Conservation (phyloP, 129 eudicot genomes). For the Ambrosia artemisiifolia region DNA sequence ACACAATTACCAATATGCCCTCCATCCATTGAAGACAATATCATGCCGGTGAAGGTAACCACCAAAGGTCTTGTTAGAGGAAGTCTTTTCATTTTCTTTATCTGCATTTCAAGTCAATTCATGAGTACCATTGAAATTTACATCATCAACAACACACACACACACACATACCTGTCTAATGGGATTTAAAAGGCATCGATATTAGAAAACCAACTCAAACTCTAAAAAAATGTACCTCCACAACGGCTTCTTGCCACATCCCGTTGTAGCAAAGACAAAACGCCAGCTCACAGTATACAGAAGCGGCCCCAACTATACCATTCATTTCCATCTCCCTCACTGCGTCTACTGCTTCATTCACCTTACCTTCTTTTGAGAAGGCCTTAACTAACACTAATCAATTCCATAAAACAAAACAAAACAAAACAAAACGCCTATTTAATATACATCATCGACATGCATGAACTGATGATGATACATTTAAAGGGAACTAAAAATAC, state of each 20-base stretch:
- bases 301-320: slow-evolving; percentile 69
- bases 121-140: not conserved
- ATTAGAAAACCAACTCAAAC: not conserved
- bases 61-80: slow-evolving; percentile 58
- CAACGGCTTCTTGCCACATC: slow-evolving; percentile 82
- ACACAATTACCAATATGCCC: slow-evolving; percentile 70
- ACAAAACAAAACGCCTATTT: not conserved
- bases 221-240: slow-evolving; percentile 51
- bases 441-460: slow-evolving; percentile 5
- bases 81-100: slow-evolving; percentile 71
- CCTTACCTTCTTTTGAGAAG: slow-evolving; percentile 76
- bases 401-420: not conserved
- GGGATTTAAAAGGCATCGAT: too few relatives aligned
- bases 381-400: slow-evolving; percentile 78
- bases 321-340: slow-evolving; percentile 92
- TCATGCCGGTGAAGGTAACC: slow-evolving; percentile 89
- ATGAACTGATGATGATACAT: slow-evolving; percentile 6
- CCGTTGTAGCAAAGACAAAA: slow-evolving; percentile 94
- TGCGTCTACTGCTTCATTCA: slow-evolving; percentile 65
- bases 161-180: too few relatives aligned
- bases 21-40: slow-evolving; percentile 72
- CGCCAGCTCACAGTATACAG: slow-evolving; percentile 89
- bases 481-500: slow-evolving; percentile 25
- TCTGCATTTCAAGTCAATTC: slow-evolving; percentile 38
- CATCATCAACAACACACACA: not conserved